phyloP scores from a whole-genome alignment of 1,284 basidiomycete species.

The Cryptococcus sp. region DNA sequence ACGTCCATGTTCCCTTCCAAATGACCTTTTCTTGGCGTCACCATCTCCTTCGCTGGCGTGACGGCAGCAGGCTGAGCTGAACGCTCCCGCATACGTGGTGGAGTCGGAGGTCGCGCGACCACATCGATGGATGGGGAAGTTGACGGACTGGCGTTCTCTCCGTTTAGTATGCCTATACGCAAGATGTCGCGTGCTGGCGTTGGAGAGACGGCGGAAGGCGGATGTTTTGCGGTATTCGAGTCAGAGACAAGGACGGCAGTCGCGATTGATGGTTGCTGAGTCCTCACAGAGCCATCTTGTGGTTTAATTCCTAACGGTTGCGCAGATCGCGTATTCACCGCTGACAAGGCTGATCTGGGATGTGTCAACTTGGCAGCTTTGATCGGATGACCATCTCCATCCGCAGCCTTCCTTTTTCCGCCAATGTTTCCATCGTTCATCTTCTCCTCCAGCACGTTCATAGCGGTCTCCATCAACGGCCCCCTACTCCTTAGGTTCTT shows the following conservation, averaged over 20 bases:
- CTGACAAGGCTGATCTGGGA: too few relatives aligned
- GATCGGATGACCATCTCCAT: constrained; percentile 3
- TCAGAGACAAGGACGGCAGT: not conserved
- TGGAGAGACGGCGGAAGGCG: constrained; percentile 2
- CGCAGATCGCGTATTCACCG: too few relatives aligned
- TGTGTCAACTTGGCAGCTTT: constrained; percentile 8
- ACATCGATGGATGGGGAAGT: constrained; percentile 1
- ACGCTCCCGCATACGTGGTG: not conserved
- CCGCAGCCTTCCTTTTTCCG: constrained; percentile 11
- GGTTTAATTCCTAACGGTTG: constrained; percentile 1
- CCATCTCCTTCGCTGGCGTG: constrained; percentile 7
- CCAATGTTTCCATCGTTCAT: not conserved
- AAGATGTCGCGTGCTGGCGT: constrained; percentile 21
- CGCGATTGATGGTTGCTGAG: not conserved
- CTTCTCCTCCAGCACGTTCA: constrained; percentile 10
- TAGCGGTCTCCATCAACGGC: constrained; percentile 11
- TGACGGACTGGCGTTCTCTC: constrained; percentile 1
- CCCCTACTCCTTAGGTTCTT: constrained; percentile 18
- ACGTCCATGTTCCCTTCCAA: not conserved
- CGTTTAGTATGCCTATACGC: not conserved
- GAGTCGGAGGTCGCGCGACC: not conserved
- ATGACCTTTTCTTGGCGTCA: not conserved
- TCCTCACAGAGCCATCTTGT: not conserved
- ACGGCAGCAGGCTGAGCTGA: constrained; percentile 9
- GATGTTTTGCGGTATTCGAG: not conserved